Evolutionary conservation across 768 basidiomycete genomes (phyloP).

Genomic region (Lyophyllum shimeji): DNA sequence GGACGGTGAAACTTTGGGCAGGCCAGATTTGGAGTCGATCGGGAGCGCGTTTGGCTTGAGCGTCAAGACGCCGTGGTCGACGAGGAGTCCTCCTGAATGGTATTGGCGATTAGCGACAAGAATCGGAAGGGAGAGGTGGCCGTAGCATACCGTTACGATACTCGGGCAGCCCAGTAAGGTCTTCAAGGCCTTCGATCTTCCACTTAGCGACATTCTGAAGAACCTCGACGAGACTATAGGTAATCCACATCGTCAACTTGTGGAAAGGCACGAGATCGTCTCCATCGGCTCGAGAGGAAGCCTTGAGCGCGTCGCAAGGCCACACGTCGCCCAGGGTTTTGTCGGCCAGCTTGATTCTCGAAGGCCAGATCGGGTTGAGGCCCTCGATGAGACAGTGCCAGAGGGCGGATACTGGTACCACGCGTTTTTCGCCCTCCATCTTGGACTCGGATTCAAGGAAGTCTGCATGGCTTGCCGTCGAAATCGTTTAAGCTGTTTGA

Average conservation of each 20-base stretch:
- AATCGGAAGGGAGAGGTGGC: neutral
- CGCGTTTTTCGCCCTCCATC: conserved; percentile 35
- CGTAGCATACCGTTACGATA: conserved; percentile 77
- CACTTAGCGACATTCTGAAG: conserved; percentile 77
- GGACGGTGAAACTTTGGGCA: conserved; percentile 68
- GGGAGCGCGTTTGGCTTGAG: conserved; percentile 60
- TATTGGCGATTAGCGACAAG: neutral
- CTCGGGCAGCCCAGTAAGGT: conserved; percentile 92
- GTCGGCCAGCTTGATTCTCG: conserved; percentile 64
- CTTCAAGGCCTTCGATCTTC: conserved; percentile 77
- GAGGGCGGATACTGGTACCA: conserved; percentile 70
- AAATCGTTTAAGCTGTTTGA: neutral
- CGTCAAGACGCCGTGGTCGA: conserved; percentile 79
- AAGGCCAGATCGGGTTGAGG: conserved; percentile 88
- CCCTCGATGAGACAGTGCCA: conserved; percentile 85
- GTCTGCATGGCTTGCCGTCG: conserved; percentile 39
- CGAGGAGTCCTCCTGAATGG: conserved; percentile 85
- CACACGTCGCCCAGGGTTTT: conserved; percentile 90
- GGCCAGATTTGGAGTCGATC: conserved; percentile 43
- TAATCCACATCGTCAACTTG: conserved; percentile 93
- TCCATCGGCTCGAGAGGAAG: conserved; percentile 37
- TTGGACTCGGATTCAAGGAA: conserved; percentile 63
- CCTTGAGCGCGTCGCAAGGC: conserved; percentile 65
- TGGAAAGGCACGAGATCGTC: conserved; percentile 90
- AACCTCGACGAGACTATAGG: conserved; percentile 85